Evolutionary conservation across 148 eudicot genomes (phyloP).

Genomic region (Silene conica): DNA sequence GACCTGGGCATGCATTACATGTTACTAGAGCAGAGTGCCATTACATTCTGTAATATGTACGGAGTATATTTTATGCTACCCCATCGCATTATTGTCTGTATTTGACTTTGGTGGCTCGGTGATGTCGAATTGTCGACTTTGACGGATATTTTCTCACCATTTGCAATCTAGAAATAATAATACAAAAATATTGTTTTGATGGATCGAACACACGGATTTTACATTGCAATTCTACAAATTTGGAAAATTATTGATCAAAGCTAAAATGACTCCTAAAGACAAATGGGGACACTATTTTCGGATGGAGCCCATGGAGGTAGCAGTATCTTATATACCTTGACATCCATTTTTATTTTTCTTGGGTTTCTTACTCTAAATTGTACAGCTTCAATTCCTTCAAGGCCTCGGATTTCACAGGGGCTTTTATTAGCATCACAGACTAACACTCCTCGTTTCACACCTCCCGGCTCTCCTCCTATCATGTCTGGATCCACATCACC

Average conservation of each 20-base stretch:
- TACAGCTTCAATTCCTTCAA: conserved; percentile 46
- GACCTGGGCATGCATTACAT: not conserved
- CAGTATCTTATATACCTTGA: not conserved
- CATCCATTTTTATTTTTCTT: not conserved
- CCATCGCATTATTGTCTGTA: not conserved
- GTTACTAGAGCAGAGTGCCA: not conserved
- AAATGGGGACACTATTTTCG: not conserved
- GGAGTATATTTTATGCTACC: not conserved
- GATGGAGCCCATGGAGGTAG: not conserved
- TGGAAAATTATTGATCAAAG: not conserved
- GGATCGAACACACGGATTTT: no score
- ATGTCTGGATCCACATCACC: conserved; percentile 75
- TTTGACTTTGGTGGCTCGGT: not conserved
- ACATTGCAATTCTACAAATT: no score
- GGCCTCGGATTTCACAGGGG: conserved; percentile 71
- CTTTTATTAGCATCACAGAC: conserved; percentile 73
- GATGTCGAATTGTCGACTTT: not conserved
- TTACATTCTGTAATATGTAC: not conserved
- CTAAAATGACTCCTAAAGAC: not conserved
- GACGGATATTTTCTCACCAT: not conserved
- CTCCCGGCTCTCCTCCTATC: conserved; percentile 82
- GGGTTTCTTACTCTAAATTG: not conserved
- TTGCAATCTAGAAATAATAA: not conserved
- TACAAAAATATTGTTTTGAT: no score
- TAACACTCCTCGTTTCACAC: conserved; percentile 82